These are phyloP conservation scores for Blastosporella zonata DNA, from an alignment of 1,284 basidiomycete genomes.

Conservation along the genomic window DNA sequence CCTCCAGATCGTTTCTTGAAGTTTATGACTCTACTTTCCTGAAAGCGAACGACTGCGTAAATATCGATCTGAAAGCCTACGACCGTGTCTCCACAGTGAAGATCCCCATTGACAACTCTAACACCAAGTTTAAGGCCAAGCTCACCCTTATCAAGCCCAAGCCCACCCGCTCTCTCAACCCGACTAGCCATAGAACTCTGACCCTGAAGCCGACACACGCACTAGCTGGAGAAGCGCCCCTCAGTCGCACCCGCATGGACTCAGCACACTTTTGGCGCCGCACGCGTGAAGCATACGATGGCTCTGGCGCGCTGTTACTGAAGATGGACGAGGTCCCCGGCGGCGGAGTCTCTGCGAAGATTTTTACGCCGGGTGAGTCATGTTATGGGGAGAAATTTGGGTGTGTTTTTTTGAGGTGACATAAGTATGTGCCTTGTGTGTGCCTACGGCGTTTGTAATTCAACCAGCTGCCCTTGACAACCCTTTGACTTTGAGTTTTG, in stretches of 20 bases:
- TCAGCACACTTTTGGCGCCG: conserved; percentile 14
- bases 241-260: background rate
- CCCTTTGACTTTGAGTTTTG: too few relatives aligned
- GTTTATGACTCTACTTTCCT: too few relatives aligned
- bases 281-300: conserved; percentile 9
- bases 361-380: conserved; percentile 7
- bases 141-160: background rate
- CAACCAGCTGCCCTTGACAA: too few relatives aligned
- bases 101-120: background rate
- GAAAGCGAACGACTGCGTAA: background rate
- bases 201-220: background rate
- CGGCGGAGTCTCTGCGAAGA: conserved; percentile 4
- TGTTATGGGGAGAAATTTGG: conserved; percentile 13
- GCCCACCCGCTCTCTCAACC: background rate
- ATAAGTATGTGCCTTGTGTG: background rate
- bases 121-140: background rate
- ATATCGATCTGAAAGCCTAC: background rate
- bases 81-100: background rate
- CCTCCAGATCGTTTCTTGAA: too few relatives aligned
- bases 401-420: conserved; percentile 2
- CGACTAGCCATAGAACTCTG: background rate
- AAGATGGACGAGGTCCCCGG: conserved; percentile 12
- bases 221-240: background rate
- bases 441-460: background rate
- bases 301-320: conserved; percentile 11